Evolutionary conservation across 2,329 filamentous ascomycete species (phyloP), one percentile per base, ranked within the genome.

Genomic region (Calonectria hongkongensis): DNA sequence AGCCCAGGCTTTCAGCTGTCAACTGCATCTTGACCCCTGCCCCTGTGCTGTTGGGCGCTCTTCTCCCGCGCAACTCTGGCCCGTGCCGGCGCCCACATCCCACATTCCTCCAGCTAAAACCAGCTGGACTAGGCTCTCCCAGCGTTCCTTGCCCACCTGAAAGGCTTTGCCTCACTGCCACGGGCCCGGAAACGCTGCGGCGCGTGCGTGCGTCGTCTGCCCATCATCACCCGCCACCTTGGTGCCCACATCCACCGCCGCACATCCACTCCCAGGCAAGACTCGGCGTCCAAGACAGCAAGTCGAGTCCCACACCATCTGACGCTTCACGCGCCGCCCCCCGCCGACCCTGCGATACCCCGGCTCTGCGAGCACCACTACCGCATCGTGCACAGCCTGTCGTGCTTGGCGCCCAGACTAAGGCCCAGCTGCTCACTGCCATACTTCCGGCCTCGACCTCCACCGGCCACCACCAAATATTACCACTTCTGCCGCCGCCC

Each of bases 361-460:
- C 63, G 51, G 69, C 45, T 43, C 54, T 66, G 54, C 18, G 21
- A 58, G 36, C 50, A 33, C 65, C 50, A 65, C 60, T 43, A 66
- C 69, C 47, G 33, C 36, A 60, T 58, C 63, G 64, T 64, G 69
- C 69, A 71, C 69, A 58, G 70, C 70, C 64, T 56, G 45, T 51
- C 63, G 39, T 58, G 50, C 70, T 68, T 68, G 65, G 70, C 70
- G 70, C 70, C 70, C 30, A 71, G 69, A 45, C 69, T 43, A 48
- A 30, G 62, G 48, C 47, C 64, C 65, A 71, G 69, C 64, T 72
- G 41, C 51, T 41, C 47, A 30, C 56, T 67, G 69, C 69, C 69
- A 67, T 68, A 68, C 47, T 72, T 58, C 58, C 65, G 70, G 63
- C 62, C 62, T 60, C 63, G 63, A 71, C 70, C 65, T 71, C 70